Conservation (phyloP, 768 basidiomycete species). For the Suillus occidentalis region DNA sequence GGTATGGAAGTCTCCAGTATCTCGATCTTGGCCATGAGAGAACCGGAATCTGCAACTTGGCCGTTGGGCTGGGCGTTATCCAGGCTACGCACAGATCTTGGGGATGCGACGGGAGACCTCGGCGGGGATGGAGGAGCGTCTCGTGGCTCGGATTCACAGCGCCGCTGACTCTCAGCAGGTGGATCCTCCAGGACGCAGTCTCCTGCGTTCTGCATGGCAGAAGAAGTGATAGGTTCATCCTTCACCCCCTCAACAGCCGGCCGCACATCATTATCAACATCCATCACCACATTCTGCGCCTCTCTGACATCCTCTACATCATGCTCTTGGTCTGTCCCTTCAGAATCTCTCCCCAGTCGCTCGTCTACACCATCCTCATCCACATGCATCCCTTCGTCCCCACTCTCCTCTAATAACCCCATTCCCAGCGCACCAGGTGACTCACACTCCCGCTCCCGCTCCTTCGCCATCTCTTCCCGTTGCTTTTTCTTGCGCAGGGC, state of each 20-base stretch:
- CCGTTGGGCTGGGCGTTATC: background rate
- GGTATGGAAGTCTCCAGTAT: background rate
- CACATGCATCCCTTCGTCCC: conserved; percentile 5
- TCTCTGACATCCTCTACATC: background rate
- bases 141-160: background rate
- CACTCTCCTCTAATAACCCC: background rate
- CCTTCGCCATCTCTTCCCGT: conserved; percentile 39
- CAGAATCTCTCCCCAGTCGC: background rate
- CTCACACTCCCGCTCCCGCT: conserved; percentile 3
- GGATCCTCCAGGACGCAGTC: background rate
- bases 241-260: conserved; percentile 2
- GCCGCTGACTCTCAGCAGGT: background rate
- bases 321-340: background rate
- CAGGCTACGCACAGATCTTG: background rate
- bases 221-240: background rate
- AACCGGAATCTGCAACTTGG: background rate
- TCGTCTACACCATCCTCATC: conserved; percentile 16
- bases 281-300: conserved; percentile 15
- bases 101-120: background rate
- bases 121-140: background rate
- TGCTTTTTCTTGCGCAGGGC: conserved; percentile 54
- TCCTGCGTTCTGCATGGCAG: background rate
- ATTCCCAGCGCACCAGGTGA: conserved; percentile 8
- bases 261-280: conserved; percentile 8
- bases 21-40: background rate